Conservation (phyloP, 345 rosid species). For the Tarenaya hassleriana region DNA sequence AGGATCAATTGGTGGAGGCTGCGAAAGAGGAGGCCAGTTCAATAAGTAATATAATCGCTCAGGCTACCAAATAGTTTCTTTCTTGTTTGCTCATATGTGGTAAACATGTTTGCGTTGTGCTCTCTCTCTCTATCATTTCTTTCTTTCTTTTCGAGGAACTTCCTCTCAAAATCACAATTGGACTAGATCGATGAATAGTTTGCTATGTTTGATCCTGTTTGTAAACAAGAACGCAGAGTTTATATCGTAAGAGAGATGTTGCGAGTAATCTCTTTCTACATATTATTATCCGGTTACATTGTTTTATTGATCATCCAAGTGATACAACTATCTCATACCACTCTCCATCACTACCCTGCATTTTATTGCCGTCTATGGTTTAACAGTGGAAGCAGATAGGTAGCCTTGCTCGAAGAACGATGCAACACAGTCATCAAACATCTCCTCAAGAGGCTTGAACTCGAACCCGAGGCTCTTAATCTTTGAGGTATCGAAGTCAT, state of each 20-base stretch:
- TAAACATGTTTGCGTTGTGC: slow-evolving; percentile 7
- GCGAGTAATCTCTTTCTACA: background rate
- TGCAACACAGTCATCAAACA: slow-evolving; percentile 70
- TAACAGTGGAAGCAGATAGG: slow-evolving; percentile 23
- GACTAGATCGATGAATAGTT: background rate
- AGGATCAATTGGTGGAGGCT: slow-evolving; percentile 92
- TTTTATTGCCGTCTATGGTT: slow-evolving; percentile 3
- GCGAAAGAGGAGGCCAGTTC: slow-evolving; percentile 92
- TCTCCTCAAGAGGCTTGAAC: slow-evolving; percentile 57
- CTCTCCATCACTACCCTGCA: background rate
- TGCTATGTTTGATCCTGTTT: background rate
- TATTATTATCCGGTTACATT: background rate
- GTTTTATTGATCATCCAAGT: slow-evolving; percentile 9
- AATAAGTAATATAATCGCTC: slow-evolving; percentile 82
- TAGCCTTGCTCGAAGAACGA: slow-evolving; percentile 53
- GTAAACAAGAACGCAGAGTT: background rate
- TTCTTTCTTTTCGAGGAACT: background rate
- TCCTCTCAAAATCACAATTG: background rate
- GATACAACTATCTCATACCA: background rate
- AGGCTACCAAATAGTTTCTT: slow-evolving; percentile 69
- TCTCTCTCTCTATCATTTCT: background rate
- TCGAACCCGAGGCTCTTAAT: slow-evolving; percentile 49
- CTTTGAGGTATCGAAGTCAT: slow-evolving; percentile 60
- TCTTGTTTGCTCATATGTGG: background rate
- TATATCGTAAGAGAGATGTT: background rate